A percentile compares a stretch with the other conserved stretches of the same genome.
Conservation (phyloP, 2,329 filamentous ascomycete genomes). For the Fusarium sp. region DNA sequence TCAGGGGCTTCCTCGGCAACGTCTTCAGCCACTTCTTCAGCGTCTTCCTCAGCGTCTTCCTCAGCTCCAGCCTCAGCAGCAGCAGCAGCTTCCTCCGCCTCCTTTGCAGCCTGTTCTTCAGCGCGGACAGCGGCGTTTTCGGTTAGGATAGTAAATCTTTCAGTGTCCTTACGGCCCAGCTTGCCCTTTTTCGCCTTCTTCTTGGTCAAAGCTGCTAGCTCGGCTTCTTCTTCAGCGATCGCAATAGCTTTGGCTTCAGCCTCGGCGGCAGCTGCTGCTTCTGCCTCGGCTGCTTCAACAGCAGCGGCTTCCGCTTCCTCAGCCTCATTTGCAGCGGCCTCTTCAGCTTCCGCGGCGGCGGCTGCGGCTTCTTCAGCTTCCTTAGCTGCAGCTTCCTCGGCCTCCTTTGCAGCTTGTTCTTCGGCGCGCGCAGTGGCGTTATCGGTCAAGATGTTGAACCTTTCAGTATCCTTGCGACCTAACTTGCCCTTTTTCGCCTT, state of each 20-base stretch:
- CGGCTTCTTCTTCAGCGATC: conserved; percentile 47
- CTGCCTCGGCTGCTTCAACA: conserved; percentile 38
- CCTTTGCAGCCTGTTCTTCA: conserved; percentile 39
- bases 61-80: conserved; percentile 28
- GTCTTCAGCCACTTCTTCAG: conserved; percentile 34
- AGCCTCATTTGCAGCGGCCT: conserved; percentile 33
- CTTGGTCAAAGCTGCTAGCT: conserved; percentile 55
- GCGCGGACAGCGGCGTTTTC: conserved; percentile 30
- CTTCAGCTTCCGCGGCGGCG: background rate
- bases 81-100: conserved; percentile 39
- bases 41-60: conserved; percentile 8
- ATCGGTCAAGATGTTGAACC: conserved; percentile 26
- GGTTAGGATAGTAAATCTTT: conserved; percentile 23
- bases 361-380: conserved; percentile 41
- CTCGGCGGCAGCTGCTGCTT: conserved; percentile 24
- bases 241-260: conserved; percentile 51
- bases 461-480: conserved; percentile 40
- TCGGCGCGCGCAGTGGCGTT: conserved; percentile 32
- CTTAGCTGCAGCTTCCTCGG: conserved; percentile 40
- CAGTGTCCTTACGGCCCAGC: conserved; percentile 39
- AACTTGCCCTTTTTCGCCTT: conserved; percentile 51
- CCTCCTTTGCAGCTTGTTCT: conserved; percentile 32
- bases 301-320: conserved; percentile 39
- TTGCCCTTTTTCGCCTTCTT: conserved; percentile 52
- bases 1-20: conserved; percentile 24